Percentiles rank a stretch among this genome's conserved stretches.
Evolutionary conservation across 306 rosid species (phyloP).

Genomic region (Spatholobus suberectus): DNA sequence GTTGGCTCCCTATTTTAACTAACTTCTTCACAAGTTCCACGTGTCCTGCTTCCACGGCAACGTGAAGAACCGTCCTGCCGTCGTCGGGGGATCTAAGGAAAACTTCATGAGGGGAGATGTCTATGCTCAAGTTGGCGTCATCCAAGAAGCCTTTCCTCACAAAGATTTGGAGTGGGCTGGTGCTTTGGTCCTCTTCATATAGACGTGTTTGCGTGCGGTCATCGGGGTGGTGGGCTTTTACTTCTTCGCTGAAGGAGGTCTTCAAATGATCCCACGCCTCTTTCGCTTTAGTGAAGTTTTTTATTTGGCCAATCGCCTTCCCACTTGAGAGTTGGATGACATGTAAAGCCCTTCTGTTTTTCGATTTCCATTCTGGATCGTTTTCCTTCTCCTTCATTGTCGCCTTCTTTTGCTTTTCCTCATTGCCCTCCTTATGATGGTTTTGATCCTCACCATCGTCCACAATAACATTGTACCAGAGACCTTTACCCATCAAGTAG

Average conservation of each 20-base stretch:
- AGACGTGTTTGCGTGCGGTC: not conserved
- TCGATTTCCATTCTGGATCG: not conserved
- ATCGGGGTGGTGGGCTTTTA: not conserved
- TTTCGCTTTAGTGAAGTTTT: not conserved
- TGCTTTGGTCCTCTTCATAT: too few relatives aligned
- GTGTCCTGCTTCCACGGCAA: not conserved
- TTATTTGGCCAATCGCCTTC: not conserved
- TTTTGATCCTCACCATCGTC: not conserved
- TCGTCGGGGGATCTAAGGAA: not conserved
- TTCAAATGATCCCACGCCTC: not conserved
- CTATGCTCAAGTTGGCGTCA: not conserved
- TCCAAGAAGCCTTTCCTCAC: not conserved
- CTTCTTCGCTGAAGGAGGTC: not conserved
- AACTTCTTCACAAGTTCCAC: not conserved
- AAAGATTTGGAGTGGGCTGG: not conserved
- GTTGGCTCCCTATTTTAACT: not conserved
- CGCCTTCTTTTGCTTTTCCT: too few relatives aligned
- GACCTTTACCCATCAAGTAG: not conserved
- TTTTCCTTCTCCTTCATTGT: too few relatives aligned
- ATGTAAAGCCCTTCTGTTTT: not conserved
- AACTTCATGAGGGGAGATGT: not conserved
- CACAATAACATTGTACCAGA: not conserved
- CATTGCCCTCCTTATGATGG: too few relatives aligned
- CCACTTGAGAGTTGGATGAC: not conserved
- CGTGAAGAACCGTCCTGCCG: not conserved